Evolutionary conservation across 2,329 filamentous ascomycete species (phyloP).

Genomic region (Eutypella sp.): DNA sequence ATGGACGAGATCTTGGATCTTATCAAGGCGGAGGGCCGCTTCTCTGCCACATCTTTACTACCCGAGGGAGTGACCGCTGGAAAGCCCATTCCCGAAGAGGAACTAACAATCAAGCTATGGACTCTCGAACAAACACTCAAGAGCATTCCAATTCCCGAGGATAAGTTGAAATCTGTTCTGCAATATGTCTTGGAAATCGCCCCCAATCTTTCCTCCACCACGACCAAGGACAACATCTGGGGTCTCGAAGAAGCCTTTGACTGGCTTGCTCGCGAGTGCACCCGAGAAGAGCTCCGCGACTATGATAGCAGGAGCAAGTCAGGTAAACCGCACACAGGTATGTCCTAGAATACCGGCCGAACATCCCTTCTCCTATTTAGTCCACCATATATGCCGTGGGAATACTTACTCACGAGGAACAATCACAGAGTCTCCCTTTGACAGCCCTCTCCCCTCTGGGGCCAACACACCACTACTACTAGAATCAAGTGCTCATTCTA

Average conservation of each 20-base stretch:
- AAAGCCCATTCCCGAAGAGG: conserved; percentile 66
- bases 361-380: too few relatives aligned
- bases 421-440: conserved; percentile 41
- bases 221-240: conserved; percentile 66
- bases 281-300: conserved; percentile 62
- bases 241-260: conserved; percentile 84
- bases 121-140: conserved; percentile 70
- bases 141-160: conserved; percentile 61
- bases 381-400: too few relatives aligned
- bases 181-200: conserved; percentile 63
- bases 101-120: conserved; percentile 77
- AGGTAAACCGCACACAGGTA: conserved; percentile 32
- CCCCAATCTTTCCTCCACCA: conserved; percentile 51
- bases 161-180: conserved; percentile 59
- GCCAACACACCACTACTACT: conserved; percentile 42
- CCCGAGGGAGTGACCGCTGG: conserved; percentile 39
- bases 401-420: background rate
- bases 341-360: background rate
- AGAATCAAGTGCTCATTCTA: conserved; percentile 28
- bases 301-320: conserved; percentile 54
- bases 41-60: conserved; percentile 45
- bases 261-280: conserved; percentile 79
- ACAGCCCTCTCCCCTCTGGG: conserved; percentile 47
- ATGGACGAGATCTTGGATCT: conserved; percentile 72
- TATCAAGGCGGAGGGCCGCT: conserved; percentile 61